Evolutionary conservation across 257 asterid genomes (phyloP), one percentile per base, ranked within the genome.

Genomic region (Lantana camara): DNA sequence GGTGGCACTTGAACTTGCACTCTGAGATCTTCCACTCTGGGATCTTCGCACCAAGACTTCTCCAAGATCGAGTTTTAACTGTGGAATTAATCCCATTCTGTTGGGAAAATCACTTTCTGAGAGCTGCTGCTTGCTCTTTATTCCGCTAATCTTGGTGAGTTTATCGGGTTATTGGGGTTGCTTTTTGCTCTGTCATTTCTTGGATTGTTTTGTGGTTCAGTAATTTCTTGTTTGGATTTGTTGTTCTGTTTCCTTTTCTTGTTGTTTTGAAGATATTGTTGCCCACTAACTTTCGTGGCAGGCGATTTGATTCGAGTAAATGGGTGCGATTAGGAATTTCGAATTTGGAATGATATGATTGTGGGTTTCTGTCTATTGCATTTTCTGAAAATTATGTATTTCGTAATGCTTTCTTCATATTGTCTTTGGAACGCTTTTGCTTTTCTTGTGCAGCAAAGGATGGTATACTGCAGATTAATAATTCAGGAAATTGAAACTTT

Each of bases 81-180:
- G 45, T 38, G 63, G 55, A 22, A 21, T 49, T 67, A 65, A 66
- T 27, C 23, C 50, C 64, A 14, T 44, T 63, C 46, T 50, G 66
- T 45, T 57, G 75, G 61, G 0, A 19, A 61, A 37, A 66, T 66
- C 74, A 62, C 59, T 69, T 12, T 3, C 14, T 41, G 37, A 52
- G 4, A 63, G 68, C 65, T 70, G 76, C 66, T 44, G 63, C 58
- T 52, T 48, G 67, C 48, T 9, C 42, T 1, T 57, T 7, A 15
- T 37, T 46, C 71, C 53, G 22, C 27, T 29, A 45, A 60, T 60
- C 70, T 38, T 22, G 72, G 77, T 72, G 54, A 63, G 78, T 63
- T 62, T 42, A 55, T 9, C 29, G n/a, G 60, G 2, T 37, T 53
- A 16, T 64, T 38, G 19, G 17, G 35, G 35, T 70, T 53, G 40